phyloP scores from a whole-genome alignment of 1,284 basidiomycete species.

The Cutaneotrichosporon cyanovorans region DNA sequence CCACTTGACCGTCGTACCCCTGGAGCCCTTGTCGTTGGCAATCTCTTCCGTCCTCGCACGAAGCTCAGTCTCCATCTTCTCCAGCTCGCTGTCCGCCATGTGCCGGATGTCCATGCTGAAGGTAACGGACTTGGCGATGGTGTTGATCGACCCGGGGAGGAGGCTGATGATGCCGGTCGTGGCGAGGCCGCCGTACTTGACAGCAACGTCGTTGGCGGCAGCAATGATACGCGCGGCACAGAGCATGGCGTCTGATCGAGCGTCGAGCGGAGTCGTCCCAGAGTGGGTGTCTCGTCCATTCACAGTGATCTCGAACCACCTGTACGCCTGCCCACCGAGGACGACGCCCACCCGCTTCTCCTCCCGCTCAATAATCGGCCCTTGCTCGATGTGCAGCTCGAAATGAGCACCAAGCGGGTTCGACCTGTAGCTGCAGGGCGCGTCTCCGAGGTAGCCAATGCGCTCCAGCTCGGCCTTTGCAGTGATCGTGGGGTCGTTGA shows the following conservation, averaged over 20 bases:
- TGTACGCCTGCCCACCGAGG: slow-evolving; percentile 23
- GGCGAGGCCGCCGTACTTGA: slow-evolving; percentile 11
- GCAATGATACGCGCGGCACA: slow-evolving; percentile 12
- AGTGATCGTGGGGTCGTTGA: slow-evolving; percentile 6
- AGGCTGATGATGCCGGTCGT: slow-evolving; percentile 19
- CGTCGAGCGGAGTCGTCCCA: slow-evolving; percentile 25
- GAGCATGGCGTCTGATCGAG: slow-evolving; percentile 20
- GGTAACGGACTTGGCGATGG: slow-evolving; percentile 14
- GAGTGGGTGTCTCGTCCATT: slow-evolving; percentile 26
- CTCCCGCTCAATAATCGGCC: slow-evolving; percentile 25
- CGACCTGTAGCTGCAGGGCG: slow-evolving; percentile 7
- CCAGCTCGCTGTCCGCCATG: slow-evolving; percentile 13
- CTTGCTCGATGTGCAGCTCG: slow-evolving; percentile 36
- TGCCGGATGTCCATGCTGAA: slow-evolving; percentile 25
- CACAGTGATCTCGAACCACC: slow-evolving; percentile 25
- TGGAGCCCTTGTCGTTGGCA: neutral
- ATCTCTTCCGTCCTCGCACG: slow-evolving; percentile 10
- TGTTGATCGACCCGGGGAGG: slow-evolving; percentile 18
- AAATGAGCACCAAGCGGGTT: slow-evolving; percentile 29
- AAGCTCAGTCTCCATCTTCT: slow-evolving; percentile 16
- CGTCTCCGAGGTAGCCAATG: slow-evolving; percentile 21
- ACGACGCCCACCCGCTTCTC: slow-evolving; percentile 19
- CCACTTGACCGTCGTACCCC: slow-evolving; percentile 8
- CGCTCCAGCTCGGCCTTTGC: slow-evolving; percentile 17
- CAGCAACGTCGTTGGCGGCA: slow-evolving; percentile 15